Conservation (phyloP, 257 asterid genomes). For the Solanum pennellii region DNA sequence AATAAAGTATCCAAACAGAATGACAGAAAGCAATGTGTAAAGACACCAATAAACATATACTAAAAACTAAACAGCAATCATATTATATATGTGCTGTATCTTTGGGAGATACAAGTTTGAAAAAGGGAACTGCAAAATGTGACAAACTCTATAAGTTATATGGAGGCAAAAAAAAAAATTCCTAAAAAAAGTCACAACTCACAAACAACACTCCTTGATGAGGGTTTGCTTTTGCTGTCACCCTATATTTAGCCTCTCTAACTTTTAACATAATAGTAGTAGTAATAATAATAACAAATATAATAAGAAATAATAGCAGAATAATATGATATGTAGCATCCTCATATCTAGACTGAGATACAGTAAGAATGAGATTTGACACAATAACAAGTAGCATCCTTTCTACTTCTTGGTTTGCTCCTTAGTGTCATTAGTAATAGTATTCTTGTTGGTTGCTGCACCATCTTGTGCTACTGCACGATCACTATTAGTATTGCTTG, state of each 20-base stretch:
- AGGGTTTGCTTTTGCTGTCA: slow-evolving; percentile 4
- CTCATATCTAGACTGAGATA: slow-evolving; percentile 20
- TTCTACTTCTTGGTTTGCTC: slow-evolving; percentile 34
- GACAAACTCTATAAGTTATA: neutral
- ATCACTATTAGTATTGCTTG: slow-evolving; percentile 4
- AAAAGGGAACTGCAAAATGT: slow-evolving; percentile 15
- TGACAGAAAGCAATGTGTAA: neutral
- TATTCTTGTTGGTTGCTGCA: neutral
- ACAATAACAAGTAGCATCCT: neutral
- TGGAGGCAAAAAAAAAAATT: slow-evolving; percentile 5
- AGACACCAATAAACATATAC: neutral
- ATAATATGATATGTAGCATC: neutral
- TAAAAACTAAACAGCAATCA: neutral
- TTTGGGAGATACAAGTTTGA: slow-evolving; percentile 14
- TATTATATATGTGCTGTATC: slow-evolving; percentile 8
- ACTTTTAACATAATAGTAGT: neutral
- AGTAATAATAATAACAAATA: neutral
- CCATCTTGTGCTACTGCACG: neutral
- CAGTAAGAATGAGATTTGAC: slow-evolving; percentile 4
- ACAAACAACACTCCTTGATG: neutral
- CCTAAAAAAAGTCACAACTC: slow-evolving; percentile 10
- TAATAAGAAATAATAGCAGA: neutral
- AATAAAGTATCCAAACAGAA: neutral
- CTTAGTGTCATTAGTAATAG: slow-evolving; percentile 8
- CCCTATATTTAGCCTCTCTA: neutral